Percentiles rank a stretch among this genome's conserved stretches.
These are phyloP conservation scores for Gyromitra esculenta DNA, from an alignment of 2,329 filamentous ascomycete species.

Conservation along the genomic window DNA sequence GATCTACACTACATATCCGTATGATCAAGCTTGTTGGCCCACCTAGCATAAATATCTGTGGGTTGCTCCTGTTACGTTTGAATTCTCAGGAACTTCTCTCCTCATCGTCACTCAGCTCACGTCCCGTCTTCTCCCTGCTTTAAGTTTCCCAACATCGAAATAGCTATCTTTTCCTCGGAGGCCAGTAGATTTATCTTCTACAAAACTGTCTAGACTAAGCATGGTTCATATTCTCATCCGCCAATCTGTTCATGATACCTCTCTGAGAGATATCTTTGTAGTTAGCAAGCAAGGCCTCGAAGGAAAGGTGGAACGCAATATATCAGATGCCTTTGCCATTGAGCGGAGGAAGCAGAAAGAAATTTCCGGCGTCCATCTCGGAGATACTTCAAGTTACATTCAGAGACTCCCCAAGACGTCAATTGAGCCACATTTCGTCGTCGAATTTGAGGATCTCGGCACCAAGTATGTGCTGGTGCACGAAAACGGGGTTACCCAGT, in stretches of 20 bases:
- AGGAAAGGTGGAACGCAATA: neutral
- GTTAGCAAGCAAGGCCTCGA: neutral
- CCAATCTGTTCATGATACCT: neutral
- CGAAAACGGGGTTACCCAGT: conserved; percentile 10
- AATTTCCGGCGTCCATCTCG: neutral
- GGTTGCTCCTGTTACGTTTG: neutral
- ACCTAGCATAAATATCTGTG: neutral
- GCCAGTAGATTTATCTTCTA: neutral
- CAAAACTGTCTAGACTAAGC: neutral
- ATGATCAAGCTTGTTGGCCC: neutral
- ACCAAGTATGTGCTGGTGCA: neutral
- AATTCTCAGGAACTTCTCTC: neutral
- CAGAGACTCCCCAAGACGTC: conserved; percentile 1
- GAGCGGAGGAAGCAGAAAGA: conserved; percentile 8
- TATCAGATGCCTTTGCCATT: conserved; percentile 12
- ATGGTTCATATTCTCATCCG: neutral
- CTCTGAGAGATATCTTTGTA: neutral
- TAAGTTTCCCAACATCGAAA: neutral
- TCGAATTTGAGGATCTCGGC: neutral
- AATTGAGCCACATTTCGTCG: neutral
- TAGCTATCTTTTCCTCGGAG: neutral
- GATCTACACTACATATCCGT: too few species aligned
- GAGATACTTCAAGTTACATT: conserved; percentile 6
- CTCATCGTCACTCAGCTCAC: neutral
- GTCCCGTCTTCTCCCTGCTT: neutral